These are phyloP conservation scores for Ligustrum vulgare DNA, from an alignment of 257 asterid species.

Conservation along the genomic window DNA sequence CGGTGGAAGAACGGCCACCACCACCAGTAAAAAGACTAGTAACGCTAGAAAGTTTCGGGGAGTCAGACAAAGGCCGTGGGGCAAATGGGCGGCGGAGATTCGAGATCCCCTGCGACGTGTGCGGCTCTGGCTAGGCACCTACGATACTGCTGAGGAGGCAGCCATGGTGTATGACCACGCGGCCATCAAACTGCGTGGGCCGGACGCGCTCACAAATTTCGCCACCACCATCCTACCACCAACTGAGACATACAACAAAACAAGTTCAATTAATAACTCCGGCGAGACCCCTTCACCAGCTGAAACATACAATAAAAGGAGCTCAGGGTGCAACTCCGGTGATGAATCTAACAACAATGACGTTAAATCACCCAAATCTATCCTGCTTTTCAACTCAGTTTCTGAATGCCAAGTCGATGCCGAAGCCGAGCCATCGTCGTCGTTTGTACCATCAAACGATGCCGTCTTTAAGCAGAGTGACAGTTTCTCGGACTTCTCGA, in stretches of 20 bases:
- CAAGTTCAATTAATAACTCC: too few species aligned
- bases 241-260: constrained; percentile 3
- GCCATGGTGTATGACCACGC: constrained; percentile 99
- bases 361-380: constrained; percentile 72
- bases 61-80: constrained; percentile 95
- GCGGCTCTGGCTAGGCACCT: constrained; percentile 90
- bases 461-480: constrained; percentile 24
- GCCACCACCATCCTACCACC: constrained; percentile 33
- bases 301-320: constrained; percentile 16
- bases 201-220: constrained; percentile 91
- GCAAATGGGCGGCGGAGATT: constrained; percentile 99
- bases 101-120: constrained; percentile 83
- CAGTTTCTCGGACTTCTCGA: constrained; percentile 39
- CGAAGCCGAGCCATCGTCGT: constrained; percentile 45
- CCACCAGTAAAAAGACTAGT: constrained; percentile 8
- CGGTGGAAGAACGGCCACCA: constrained; percentile 16
- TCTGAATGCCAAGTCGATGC: constrained; percentile 45
- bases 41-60: constrained; percentile 73
- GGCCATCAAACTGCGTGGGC: constrained; percentile 89
- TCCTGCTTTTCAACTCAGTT: constrained; percentile 51
- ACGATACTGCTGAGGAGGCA: constrained; percentile 95
- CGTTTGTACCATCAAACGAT: constrained; percentile 22
- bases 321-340: constrained; percentile 67
- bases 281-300: too few species aligned
- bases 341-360: constrained; percentile 56